Percentiles rank a stretch among this genome's conserved stretches.
These are phyloP conservation scores for Colletotrichum nymphaeae DNA, from an alignment of 2,329 filamentous ascomycete genomes.

Conservation along the genomic window DNA sequence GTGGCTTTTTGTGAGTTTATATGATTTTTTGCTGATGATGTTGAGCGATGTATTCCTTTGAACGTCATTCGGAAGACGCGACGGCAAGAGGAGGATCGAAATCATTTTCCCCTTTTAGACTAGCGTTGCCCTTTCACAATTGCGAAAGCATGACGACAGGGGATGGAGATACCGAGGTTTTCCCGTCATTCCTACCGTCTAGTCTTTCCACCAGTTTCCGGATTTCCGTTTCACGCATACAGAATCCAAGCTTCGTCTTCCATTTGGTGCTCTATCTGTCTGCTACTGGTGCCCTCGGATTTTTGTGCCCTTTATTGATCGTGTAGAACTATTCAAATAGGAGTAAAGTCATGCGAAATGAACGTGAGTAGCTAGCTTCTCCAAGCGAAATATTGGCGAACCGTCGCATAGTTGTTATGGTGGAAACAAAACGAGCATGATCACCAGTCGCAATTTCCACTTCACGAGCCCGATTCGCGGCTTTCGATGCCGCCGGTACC, in stretches of 20 bases:
- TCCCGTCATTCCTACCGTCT: background rate
- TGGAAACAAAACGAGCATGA: background rate
- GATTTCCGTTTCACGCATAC: background rate
- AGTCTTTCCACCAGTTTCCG: background rate
- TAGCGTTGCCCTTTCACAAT: background rate
- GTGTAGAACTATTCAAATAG: background rate
- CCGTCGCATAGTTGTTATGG: background rate
- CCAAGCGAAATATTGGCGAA: background rate
- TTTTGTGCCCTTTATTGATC: background rate
- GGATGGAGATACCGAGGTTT: conserved; percentile 15
- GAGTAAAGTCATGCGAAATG: background rate
- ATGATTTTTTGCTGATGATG: background rate
- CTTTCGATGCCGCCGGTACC: background rate
- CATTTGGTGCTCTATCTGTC: background rate
- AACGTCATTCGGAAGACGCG: conserved; percentile 23
- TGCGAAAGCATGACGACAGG: background rate
- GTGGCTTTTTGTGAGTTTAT: background rate
- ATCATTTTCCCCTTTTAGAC: conserved; percentile 10
- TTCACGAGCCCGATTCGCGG: background rate
- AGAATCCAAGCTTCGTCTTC: no score
- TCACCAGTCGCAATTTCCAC: background rate
- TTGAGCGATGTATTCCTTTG: background rate
- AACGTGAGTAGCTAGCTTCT: background rate
- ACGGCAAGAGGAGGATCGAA: conserved; percentile 3
- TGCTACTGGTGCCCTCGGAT: background rate